These are phyloP conservation scores for Malus sylvestris DNA, from an alignment of 306 rosid genomes.

Conservation along the genomic window DNA sequence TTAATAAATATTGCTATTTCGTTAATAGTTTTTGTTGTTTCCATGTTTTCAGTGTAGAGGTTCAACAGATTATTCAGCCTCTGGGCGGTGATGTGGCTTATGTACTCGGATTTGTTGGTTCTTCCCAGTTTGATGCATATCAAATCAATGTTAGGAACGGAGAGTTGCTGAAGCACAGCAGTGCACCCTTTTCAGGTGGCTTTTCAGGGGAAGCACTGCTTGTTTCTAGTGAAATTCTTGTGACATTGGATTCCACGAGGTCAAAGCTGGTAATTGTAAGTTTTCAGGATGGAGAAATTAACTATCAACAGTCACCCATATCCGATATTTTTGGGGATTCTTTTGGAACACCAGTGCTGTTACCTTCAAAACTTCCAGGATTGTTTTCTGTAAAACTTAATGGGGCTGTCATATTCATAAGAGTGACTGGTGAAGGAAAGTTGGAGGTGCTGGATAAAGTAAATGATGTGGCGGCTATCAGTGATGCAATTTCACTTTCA, in stretches of 20 bases:
- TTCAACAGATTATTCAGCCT: slow-evolving; percentile 65
- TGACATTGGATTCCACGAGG: slow-evolving; percentile 54
- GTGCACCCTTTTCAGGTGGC: slow-evolving; percentile 44
- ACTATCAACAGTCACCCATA: slow-evolving; percentile 42
- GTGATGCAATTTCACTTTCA: slow-evolving; percentile 67
- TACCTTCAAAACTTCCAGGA: slow-evolving; percentile 68
- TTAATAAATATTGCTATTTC: slow-evolving; percentile 4
- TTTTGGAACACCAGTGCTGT: slow-evolving; percentile 44
- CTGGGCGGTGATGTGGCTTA: slow-evolving; percentile 41
- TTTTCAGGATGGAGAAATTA: slow-evolving; percentile 55
- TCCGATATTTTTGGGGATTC: slow-evolving; percentile 45
- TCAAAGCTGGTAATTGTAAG: slow-evolving; percentile 57
- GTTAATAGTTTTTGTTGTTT: slow-evolving; percentile 30
- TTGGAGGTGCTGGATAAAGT: slow-evolving; percentile 65
- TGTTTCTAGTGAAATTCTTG: slow-evolving; percentile 59
- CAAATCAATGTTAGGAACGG: slow-evolving; percentile 63
- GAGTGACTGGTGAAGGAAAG: slow-evolving; percentile 56
- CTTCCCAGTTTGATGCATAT: slow-evolving; percentile 54
- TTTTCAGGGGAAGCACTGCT: slow-evolving; percentile 61
- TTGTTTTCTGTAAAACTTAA: slow-evolving; percentile 53
- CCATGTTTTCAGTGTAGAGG: slow-evolving; percentile 60
- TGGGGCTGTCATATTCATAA: slow-evolving; percentile 38
- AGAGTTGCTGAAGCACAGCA: slow-evolving; percentile 54
- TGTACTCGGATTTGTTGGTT: slow-evolving; percentile 58
- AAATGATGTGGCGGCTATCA: slow-evolving; percentile 42